phyloP scores from a whole-genome alignment of 2,329 filamentous ascomycete species.

The Trichoderma sp. region DNA sequence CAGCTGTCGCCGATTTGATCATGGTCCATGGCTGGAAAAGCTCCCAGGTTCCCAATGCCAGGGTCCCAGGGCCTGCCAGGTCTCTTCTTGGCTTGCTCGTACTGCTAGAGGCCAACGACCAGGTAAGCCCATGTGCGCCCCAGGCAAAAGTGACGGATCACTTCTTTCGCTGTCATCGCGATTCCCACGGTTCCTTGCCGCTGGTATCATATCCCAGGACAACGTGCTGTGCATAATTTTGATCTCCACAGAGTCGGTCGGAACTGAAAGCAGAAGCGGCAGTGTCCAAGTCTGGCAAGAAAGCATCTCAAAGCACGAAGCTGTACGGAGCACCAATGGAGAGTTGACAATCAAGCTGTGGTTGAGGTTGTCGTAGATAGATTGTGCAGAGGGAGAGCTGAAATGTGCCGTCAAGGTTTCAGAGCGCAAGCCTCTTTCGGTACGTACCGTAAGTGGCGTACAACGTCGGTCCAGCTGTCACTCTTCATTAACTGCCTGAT shows the following conservation, averaged over 20 bases:
- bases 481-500: not conserved
- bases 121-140: conserved; percentile 7
- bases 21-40: not conserved
- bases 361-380: conserved; percentile 13
- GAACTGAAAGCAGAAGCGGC: not conserved
- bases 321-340: not conserved
- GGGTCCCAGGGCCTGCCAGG: not conserved
- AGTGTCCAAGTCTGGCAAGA: not conserved
- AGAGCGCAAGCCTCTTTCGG: not conserved
- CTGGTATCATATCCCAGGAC: conserved; percentile 30
- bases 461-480: not conserved
- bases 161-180: conserved; percentile 20
- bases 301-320: not conserved
- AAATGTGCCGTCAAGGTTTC: not conserved
- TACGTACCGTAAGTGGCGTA: not conserved
- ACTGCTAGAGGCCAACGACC: conserved; percentile 5
- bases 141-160: conserved; percentile 14
- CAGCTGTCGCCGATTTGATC: conserved; percentile 6
- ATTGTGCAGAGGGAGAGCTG: not conserved
- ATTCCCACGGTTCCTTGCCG: conserved; percentile 14
- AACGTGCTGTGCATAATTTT: conserved; percentile 24
- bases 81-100: not conserved
- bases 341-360: not conserved
- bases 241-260: conserved; percentile 9
- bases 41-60: not conserved